A percentile compares a stretch with the other conserved stretches of the same genome.
Evolutionary conservation across 2,329 filamentous ascomycete genomes (phyloP).

Genomic region (Coniochaeta sp.): DNA sequence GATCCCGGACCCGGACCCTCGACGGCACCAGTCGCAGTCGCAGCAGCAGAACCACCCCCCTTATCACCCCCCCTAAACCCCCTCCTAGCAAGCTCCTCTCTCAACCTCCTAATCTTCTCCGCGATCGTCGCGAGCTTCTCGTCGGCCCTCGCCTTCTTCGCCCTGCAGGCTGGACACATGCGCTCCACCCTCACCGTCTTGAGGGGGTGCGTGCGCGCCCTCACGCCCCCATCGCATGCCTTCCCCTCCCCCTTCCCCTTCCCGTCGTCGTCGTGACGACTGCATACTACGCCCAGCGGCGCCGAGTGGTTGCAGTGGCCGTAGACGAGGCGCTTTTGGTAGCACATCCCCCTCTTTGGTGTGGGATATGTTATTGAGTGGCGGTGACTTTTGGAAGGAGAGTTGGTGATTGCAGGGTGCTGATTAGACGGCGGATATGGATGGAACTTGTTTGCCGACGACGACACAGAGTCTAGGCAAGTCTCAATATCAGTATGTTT

Average conservation of each 20-base stretch:
- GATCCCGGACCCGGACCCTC: background rate
- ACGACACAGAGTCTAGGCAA: background rate
- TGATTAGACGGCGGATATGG: too few species aligned
- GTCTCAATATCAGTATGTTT: background rate
- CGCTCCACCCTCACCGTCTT: background rate
- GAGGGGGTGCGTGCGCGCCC: background rate
- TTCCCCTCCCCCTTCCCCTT: too few species aligned
- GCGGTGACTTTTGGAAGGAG: too few species aligned
- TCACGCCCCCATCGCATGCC: background rate
- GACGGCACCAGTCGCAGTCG: too few species aligned
- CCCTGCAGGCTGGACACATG: background rate
- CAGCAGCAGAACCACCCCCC: too few species aligned
- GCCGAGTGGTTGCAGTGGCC: background rate
- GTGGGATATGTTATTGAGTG: too few species aligned
- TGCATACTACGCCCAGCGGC: background rate
- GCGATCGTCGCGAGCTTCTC: background rate
- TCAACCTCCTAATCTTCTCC: background rate
- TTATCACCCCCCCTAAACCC: background rate
- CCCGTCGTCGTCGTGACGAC: background rate
- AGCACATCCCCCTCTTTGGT: conserved; percentile 1
- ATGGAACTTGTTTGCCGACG: too few species aligned
- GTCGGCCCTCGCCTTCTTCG: background rate
- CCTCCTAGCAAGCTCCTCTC: background rate
- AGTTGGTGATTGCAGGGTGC: too few species aligned
- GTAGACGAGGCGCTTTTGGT: conserved; percentile 1